Evolutionary conservation across 345 rosid species (phyloP).

Genomic region (Stellera chamaejasme): DNA sequence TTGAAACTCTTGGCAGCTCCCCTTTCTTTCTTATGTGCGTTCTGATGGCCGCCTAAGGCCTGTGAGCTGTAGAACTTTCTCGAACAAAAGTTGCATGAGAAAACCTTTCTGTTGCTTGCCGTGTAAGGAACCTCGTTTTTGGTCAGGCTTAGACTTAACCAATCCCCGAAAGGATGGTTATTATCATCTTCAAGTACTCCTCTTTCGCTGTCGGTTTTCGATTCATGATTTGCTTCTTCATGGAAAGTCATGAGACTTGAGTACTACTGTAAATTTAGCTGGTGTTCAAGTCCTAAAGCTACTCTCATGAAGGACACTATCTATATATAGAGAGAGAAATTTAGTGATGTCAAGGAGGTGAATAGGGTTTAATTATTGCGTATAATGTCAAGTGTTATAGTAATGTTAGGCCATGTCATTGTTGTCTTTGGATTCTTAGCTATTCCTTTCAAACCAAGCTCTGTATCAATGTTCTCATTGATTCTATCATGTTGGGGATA

Average conservation of each 20-base stretch:
- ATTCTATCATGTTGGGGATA: slow-evolving; percentile 9
- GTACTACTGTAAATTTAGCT: too few species aligned
- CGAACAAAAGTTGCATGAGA: slow-evolving; percentile 44
- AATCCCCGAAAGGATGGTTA: slow-evolving; percentile 13
- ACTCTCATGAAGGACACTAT: too few species aligned
- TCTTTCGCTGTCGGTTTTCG: background rate
- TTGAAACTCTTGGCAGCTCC: slow-evolving; percentile 31
- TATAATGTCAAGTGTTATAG: too few species aligned
- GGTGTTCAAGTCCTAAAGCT: too few species aligned
- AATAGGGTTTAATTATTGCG: too few species aligned
- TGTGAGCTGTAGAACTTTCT: slow-evolving; percentile 44
- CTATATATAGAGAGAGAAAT: too few species aligned
- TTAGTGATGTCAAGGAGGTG: too few species aligned
- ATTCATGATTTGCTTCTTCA: slow-evolving; percentile 14
- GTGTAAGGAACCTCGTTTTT: slow-evolving; percentile 2
- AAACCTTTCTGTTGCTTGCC: slow-evolving; percentile 15
- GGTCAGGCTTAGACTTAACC: slow-evolving; percentile 29
- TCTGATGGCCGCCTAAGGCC: slow-evolving; percentile 46
- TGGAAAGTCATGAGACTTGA: slow-evolving; percentile 17
- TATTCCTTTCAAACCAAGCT: slow-evolving; percentile 20
- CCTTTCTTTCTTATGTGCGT: slow-evolving; percentile 43
- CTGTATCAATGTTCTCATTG: slow-evolving; percentile 1
- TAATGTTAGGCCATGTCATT: slow-evolving; percentile 12
- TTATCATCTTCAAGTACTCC: slow-evolving; percentile 11
- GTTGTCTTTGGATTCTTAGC: slow-evolving; percentile 23